phyloP scores from a whole-genome alignment of 176 grass and related monocot genomes.

The Cenchrus fungigraminus region DNA sequence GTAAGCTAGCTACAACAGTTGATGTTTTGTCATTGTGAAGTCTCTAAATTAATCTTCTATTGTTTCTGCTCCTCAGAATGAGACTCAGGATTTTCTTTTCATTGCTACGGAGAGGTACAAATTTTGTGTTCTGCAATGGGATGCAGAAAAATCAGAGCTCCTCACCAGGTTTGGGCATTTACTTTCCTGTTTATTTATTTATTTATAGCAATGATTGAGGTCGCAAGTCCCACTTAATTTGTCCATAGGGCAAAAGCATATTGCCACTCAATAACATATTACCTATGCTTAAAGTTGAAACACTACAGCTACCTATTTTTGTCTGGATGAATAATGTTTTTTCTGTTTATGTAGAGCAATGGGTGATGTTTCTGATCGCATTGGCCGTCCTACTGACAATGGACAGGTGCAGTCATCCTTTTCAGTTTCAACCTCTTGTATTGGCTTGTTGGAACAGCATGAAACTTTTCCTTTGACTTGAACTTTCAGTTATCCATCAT shows the following conservation, averaged over 20 bases:
- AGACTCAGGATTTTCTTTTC: constrained; percentile 96
- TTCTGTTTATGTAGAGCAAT: constrained; percentile 71
- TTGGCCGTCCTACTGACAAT: constrained; percentile 96
- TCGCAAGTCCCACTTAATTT: constrained; percentile 10
- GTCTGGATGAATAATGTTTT: constrained; percentile 25
- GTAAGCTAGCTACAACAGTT: constrained; percentile 39
- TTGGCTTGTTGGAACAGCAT: constrained; percentile 9
- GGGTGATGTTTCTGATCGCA: constrained; percentile 99
- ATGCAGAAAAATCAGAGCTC: constrained; percentile 86
- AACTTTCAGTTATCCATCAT: background rate
- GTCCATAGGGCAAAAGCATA: constrained; percentile 8
- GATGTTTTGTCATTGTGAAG: background rate
- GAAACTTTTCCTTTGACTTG: background rate
- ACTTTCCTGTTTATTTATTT: background rate
- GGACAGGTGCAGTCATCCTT: constrained; percentile 65
- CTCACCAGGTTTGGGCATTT: constrained; percentile 76
- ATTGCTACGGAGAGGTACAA: constrained; percentile 95
- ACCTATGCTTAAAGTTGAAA: background rate
- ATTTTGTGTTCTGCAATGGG: constrained; percentile 97
- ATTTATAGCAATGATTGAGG: background rate
- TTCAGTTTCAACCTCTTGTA: constrained; percentile 5
- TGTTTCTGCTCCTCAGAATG: constrained; percentile 55
- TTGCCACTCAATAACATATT: background rate
- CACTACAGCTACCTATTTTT: background rate
- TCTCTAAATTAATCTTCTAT: constrained; percentile 6